Conservation (phyloP, 1,284 basidiomycete species). For the Vanrija sp. region DNA sequence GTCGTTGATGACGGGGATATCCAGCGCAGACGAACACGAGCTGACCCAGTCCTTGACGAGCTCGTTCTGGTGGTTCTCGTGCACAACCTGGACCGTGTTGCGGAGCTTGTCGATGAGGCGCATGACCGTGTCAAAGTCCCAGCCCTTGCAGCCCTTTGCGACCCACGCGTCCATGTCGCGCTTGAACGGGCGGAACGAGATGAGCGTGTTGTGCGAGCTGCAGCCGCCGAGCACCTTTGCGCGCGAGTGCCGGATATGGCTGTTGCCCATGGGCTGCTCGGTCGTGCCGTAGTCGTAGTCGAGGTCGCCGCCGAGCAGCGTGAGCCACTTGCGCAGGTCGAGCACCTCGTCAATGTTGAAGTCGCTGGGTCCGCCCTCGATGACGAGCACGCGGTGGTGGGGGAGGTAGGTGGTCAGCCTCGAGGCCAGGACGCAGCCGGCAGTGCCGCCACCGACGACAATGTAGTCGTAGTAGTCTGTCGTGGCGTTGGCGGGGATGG, state of each 20-base stretch:
- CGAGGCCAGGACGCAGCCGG: constrained; percentile 61
- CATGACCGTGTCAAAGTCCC: constrained; percentile 16
- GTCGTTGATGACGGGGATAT: constrained; percentile 16
- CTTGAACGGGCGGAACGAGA: constrained; percentile 19
- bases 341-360: constrained; percentile 13
- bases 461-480: constrained; percentile 58
- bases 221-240: constrained; percentile 19
- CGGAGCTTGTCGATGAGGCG: constrained; percentile 18
- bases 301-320: constrained; percentile 14
- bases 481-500: background rate
- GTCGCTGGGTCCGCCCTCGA: constrained; percentile 17
- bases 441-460: constrained; percentile 62
- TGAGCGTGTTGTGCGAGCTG: constrained; percentile 19
- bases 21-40: constrained; percentile 9
- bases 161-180: constrained; percentile 18
- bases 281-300: constrained; percentile 20
- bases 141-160: constrained; percentile 4
- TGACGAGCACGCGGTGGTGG: constrained; percentile 18
- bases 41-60: constrained; percentile 14
- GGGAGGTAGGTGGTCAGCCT: constrained; percentile 51
- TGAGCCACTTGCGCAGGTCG: constrained; percentile 17
- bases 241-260: constrained; percentile 18
- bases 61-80: constrained; percentile 15
- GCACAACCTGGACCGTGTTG: constrained; percentile 16
- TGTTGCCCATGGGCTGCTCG: constrained; percentile 18